Evolutionary conservation across 129 eudicot species (phyloP), one percentile per base, ranked within the genome.

Genomic region (Flaveria robusta): DNA sequence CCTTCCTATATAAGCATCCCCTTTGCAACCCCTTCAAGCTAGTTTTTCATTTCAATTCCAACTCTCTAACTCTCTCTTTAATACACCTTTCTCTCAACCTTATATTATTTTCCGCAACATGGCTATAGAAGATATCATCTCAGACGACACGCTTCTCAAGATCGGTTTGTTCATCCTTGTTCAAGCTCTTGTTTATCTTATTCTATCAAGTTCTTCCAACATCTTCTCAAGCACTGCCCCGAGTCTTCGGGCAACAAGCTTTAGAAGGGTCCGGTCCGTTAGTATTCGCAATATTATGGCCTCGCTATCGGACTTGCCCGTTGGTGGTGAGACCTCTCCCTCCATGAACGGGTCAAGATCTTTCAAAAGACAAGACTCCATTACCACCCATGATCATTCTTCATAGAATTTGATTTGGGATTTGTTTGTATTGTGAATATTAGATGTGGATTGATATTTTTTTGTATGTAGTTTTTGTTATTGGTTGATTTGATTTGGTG

Each of bases 281-380:
- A 90, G 96, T 76, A 77, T 90, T 74, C 92, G 90, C 43, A 78
- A 85, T 31, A 83, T 87, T 37, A 78, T 86, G 70, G 91, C 90
- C 19, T 82, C 81, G 0, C 88, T 89, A 1, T 82, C 88, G 0
- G 94, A 89, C 73, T 34, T 86, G 74, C 94, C 90, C 18, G 77
- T 80, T 9, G 82, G 84, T 6, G 87, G 84, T 1, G 90, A 86
- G 83, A 22, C 81, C 0, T 81, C 87, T 49, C 90, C 87, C 10
- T 47, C 87, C 70, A 34, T 74, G 46, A 68, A 37, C 50, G 86
- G 73, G 31, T 23, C 84, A 22, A 78, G 50, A 51, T 66, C 88
- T 22, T 68, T 82, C 10, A 71, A 34, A 55, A 71, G 72, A 9
- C 74, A 70, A 79, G 85, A 81, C 62, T 81, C 74, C 54, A 20